phyloP scores from a whole-genome alignment of 2,329 filamentous ascomycete genomes.

The Cercospora berteroae region DNA sequence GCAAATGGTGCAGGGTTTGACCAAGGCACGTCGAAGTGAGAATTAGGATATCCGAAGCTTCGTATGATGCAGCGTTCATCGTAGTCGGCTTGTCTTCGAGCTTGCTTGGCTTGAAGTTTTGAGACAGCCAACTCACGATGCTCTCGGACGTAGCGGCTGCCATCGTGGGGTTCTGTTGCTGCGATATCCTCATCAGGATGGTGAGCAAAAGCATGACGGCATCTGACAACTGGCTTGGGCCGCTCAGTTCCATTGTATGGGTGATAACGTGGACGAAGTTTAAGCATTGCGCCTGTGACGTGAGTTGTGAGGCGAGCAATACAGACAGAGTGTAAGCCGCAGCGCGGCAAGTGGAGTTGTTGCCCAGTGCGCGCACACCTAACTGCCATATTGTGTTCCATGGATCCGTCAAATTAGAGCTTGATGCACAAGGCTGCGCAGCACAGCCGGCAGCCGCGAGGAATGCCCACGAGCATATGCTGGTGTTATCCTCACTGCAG shows the following conservation, averaged over 20 bases:
- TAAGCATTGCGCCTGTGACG: slow-evolving; percentile 65
- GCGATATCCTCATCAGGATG: slow-evolving; percentile 63
- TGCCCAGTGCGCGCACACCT: slow-evolving; percentile 67
- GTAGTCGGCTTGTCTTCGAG: slow-evolving; percentile 64
- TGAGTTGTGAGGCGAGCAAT: slow-evolving; percentile 64
- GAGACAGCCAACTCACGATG: slow-evolving; percentile 77
- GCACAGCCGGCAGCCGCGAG: slow-evolving; percentile 68
- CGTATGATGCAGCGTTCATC: slow-evolving; percentile 62
- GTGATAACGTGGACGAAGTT: slow-evolving; percentile 72
- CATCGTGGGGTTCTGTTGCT: slow-evolving; percentile 65
- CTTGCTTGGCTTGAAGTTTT: slow-evolving; percentile 71
- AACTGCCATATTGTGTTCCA: slow-evolving; percentile 79
- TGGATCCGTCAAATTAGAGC: slow-evolving; percentile 43
- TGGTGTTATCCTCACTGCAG: slow-evolving; percentile 63
- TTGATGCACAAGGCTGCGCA: slow-evolving; percentile 43
- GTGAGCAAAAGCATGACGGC: slow-evolving; percentile 72
- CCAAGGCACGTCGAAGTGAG: slow-evolving; percentile 71
- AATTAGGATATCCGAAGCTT: slow-evolving; percentile 64
- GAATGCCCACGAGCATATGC: slow-evolving; percentile 76
- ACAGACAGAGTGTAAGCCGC: slow-evolving; percentile 71
- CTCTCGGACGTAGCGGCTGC: slow-evolving; percentile 67
- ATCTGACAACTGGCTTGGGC: slow-evolving; percentile 76
- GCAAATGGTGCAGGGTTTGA: slow-evolving; percentile 36
- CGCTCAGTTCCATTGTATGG: slow-evolving; percentile 74
- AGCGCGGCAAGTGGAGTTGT: slow-evolving; percentile 69